Evolutionary conservation across 768 basidiomycete species (phyloP).

Genomic region (Suillus subluteus): DNA sequence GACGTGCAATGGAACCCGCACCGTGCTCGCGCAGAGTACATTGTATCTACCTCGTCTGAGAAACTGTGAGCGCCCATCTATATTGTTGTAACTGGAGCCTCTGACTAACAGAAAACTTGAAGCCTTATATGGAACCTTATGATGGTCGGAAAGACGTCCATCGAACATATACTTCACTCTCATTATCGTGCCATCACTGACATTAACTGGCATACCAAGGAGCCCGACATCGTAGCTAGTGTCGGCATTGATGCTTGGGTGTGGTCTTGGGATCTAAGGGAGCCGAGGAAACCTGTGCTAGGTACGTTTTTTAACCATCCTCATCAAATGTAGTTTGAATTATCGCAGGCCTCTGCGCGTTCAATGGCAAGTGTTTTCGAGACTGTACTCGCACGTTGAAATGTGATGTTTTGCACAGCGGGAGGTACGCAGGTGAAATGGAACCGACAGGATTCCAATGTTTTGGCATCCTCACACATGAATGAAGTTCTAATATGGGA

Average conservation of each 20-base stretch:
- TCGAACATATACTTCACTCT: slow-evolving; percentile 82
- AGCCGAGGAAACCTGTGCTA: slow-evolving; percentile 69
- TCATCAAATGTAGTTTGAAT: slow-evolving; percentile 7
- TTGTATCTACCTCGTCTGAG: slow-evolving; percentile 87
- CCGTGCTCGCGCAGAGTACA: slow-evolving; percentile 71
- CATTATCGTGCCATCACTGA: slow-evolving; percentile 97
- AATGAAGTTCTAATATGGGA: slow-evolving; percentile 95
- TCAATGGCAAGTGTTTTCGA: slow-evolving; percentile 47
- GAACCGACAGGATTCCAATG: slow-evolving; percentile 85
- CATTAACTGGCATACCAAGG: slow-evolving; percentile 93
- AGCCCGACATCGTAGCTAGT: slow-evolving; percentile 85
- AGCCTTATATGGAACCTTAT: slow-evolving; percentile 96
- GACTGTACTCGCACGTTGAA: neutral
- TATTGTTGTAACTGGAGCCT: neutral
- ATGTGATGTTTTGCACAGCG: slow-evolving; percentile 44
- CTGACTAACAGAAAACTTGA: slow-evolving; percentile 8
- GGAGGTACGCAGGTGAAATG: slow-evolving; percentile 97
- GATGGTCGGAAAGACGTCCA: slow-evolving; percentile 71
- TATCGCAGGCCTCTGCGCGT: slow-evolving; percentile 54
- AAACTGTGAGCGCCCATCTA: slow-evolving; percentile 63
- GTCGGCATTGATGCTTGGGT: slow-evolving; percentile 94
- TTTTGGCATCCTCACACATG: slow-evolving; percentile 88
- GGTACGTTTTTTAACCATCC: slow-evolving; percentile 37
- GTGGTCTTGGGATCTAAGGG: slow-evolving; percentile 91
- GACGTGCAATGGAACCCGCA: slow-evolving; percentile 96